Conservation (phyloP, 345 rosid genomes). For the Populus deltoides region DNA sequence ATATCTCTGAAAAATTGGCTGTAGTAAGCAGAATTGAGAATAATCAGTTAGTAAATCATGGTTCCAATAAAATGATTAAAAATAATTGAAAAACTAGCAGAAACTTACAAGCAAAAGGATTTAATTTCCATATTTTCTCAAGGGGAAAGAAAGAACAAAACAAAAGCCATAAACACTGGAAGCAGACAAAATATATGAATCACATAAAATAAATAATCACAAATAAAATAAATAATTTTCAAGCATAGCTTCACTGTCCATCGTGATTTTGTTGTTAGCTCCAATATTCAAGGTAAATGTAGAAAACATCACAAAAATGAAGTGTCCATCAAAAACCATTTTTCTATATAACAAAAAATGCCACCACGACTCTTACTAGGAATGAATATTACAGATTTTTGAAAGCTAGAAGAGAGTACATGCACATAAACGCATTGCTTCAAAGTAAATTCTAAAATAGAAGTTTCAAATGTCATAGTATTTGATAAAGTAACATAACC, state of each 20-base stretch:
- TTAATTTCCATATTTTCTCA: not conserved
- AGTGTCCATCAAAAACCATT: not conserved
- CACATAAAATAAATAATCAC: not conserved
- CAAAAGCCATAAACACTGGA: constrained; percentile 4
- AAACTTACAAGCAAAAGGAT: not conserved
- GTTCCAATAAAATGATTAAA: not conserved
- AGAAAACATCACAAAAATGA: not conserved
- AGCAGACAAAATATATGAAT: not conserved
- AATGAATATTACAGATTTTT: not conserved
- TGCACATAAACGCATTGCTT: not conserved
- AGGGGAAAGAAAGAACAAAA: not conserved
- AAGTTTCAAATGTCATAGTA: not conserved
- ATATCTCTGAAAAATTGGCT: constrained; percentile 33
- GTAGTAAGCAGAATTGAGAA: constrained; percentile 14
- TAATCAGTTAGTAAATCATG: not conserved
- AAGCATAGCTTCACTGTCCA: constrained; percentile 6
- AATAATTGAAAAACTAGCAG: not conserved
- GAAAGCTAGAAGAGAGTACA: not conserved
- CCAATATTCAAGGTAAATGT: not conserved
- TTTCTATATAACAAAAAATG: constrained; percentile 1
- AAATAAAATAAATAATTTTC: not conserved
- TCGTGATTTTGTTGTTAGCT: not conserved
- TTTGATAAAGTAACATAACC: constrained; percentile 8
- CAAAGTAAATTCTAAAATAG: not conserved
- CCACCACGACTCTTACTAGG: not conserved